phyloP scores from a whole-genome alignment of 305 asterid species.

The Fraxinus velutina region DNA sequence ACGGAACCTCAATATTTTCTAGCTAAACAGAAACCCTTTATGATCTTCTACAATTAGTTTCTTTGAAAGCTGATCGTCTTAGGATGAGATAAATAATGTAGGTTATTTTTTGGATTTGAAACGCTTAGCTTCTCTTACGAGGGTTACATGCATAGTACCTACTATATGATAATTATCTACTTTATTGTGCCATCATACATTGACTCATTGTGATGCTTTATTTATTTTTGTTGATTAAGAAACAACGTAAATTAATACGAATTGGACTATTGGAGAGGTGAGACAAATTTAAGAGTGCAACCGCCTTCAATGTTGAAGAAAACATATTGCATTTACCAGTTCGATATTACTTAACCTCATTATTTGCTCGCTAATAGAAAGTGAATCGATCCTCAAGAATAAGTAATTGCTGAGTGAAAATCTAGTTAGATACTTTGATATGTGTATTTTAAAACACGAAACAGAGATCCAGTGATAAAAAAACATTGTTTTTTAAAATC shows the following conservation, averaged over 20 bases:
- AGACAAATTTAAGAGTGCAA: neutral
- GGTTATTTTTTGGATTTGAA: no score
- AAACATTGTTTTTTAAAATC: neutral
- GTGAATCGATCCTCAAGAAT: neutral
- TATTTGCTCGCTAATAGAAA: neutral
- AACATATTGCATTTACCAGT: neutral
- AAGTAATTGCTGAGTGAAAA: neutral
- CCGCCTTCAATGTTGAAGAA: neutral
- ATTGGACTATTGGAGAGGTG: no score
- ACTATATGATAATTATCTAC: neutral
- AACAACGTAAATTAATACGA: neutral
- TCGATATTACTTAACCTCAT: neutral
- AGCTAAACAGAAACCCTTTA: neutral
- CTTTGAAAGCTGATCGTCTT: neutral
- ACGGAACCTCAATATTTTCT: neutral
- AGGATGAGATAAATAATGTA: neutral
- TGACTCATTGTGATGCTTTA: neutral
- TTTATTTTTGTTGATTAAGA: neutral
- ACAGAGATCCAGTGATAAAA: neutral
- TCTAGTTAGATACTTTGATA: neutral
- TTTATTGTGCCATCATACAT: neutral
- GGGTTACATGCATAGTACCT: neutral
- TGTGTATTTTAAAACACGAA: neutral
- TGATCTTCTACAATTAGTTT: neutral
- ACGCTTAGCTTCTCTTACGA: neutral